Evolutionary conservation across 2,329 filamentous ascomycete genomes (phyloP), one percentile per base, ranked within the genome.

Genomic region (Fusarium sulawesiense): DNA sequence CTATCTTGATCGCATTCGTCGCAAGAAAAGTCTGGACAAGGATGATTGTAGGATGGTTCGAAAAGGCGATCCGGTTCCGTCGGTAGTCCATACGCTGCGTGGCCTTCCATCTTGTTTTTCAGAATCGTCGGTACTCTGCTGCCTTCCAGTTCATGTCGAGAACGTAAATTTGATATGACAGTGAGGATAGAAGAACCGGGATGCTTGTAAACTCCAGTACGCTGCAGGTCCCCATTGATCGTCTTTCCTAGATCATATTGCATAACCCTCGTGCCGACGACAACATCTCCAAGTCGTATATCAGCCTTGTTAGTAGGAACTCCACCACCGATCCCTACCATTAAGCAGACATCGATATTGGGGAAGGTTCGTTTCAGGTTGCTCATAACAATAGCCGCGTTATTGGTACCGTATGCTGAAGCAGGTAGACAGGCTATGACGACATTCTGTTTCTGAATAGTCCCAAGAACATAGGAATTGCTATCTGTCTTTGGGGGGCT

Each of bases 311-410:
- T 61, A 2, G 32, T 58, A 1, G 70, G 70, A 0, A 32, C 59
- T 0, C 75, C 76, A 0, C 76, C 76, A 2, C 74, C 76, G 12
- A 77, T 75, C 0, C 76, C 76, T 0, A 77, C 76, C 66, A 77
- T 76, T 7, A 78, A 46, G 0, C 68, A 66, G 0, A 64, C 6
- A 0, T 25, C 12, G 4, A 74, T 53, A 0, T 56, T 60, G 0
- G 55, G 86, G 66, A 82, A 89, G 25, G 91, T 85, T 1, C 58
- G 40, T 5, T n/a, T 25, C 6, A 73, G 0, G 4, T 71, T 25
- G 0, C 48, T 66, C 83, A 70, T 12, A 0, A 77, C 75, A 1
- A 25, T 73, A 0, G 76, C 68, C 0, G 76, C 76, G 9, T 73
- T 74, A 18, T 70, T 76, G 0, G 56, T 73, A 0, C 76, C 76